Percentiles rank a stretch among this genome's conserved stretches.
phyloP scores from a whole-genome alignment of 495 filamentous ascomycete genomes.

The Hypoxylon lienhwacheense region DNA sequence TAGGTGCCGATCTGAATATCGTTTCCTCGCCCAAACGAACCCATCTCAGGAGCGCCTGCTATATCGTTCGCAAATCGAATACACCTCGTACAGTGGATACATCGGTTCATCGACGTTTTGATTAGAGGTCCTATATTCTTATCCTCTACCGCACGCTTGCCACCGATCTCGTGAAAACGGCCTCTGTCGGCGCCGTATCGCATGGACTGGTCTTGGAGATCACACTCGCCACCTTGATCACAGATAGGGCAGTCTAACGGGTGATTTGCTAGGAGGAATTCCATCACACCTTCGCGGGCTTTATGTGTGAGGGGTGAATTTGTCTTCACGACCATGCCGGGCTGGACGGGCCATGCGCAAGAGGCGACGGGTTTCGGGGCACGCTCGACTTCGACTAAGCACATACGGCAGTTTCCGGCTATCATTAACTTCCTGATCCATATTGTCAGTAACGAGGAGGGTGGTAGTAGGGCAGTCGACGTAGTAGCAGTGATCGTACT shows the following conservation, averaged over 20 bases:
- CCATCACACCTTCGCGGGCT: slow-evolving; percentile 97
- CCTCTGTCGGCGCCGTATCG: slow-evolving; percentile 94
- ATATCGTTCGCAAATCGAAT: slow-evolving; percentile 97
- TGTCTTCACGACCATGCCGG: slow-evolving; percentile 98
- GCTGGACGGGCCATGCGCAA: slow-evolving; percentile 97
- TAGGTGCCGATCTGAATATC: slow-evolving; percentile 98
- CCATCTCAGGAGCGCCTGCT: slow-evolving; percentile 91
- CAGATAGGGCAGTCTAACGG: slow-evolving; percentile 97
- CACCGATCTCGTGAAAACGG: slow-evolving; percentile 90
- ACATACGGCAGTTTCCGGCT: slow-evolving; percentile 99
- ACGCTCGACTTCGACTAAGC: slow-evolving; percentile 94
- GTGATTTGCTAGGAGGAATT: slow-evolving; percentile 96
- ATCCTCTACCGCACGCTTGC: slow-evolving; percentile 97
- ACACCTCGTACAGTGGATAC: slow-evolving; percentile 98
- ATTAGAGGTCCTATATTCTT: slow-evolving; percentile 99
- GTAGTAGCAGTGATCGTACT: slow-evolving; percentile 56
- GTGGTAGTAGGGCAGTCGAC: slow-evolving; percentile 19
- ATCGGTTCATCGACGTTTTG: slow-evolving; percentile 99
- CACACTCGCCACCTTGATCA: slow-evolving; percentile 98
- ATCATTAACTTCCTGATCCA: slow-evolving; percentile 85
- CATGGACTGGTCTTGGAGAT: slow-evolving; percentile 99
- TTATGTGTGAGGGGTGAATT: slow-evolving; percentile 95
- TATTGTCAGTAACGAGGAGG: slow-evolving; percentile 38
- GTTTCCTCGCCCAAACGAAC: slow-evolving; percentile 91
- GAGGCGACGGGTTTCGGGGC: slow-evolving; percentile 96